Base-by-base conservation (phyloP, 2,329 filamentous ascomycete genomes). In the Aspergillus calidoustus region DNA sequence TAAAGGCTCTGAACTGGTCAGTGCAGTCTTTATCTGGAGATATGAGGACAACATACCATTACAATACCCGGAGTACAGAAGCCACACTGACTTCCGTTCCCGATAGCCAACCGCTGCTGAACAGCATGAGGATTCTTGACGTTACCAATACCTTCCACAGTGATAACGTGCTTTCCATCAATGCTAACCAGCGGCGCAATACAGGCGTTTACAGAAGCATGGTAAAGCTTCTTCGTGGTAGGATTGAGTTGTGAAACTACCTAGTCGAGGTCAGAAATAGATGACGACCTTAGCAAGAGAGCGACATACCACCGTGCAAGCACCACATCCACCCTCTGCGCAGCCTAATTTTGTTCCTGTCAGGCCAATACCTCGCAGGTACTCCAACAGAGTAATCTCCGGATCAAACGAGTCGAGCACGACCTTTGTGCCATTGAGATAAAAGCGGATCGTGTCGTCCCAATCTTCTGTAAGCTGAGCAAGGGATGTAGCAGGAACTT, bases 1-100 rank as follows among this genome's bases (percentile, higher is more conserved):
- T 99, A 99, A 59, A 98, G 79, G 75, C 93, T 97, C 91, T 62
- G 50, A 13, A 17, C 52, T n/a, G 3, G 57, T 68, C 38, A 66
- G 49, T 43, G 44, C 28, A 8, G n/a, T 25, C 15, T 48, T n/a
- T 13, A 41, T 23, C 4, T 17, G 28, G 9, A 15, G 11, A n/a
- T 8, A 22, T 11, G 17, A 28, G 6, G 9, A 22, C 44, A n/a
- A 22, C 76, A 51, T 76, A 84, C 84, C 88, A 98, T 98, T 65
- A 98, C 93, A 71, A 99, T 98, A 2, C 95, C 95, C 4, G 95
- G 95, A 0, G 95, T 98, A 73, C 95, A 99, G 79, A 99, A 99
- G 1, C 93, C 89, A 76, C 89, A 99, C 76, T 99, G 94, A 69
- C 92, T 96, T 53, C 95, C 95, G 79, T 97, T 95, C 34, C 90